Conservation (phyloP, 2,329 filamentous ascomycete genomes). For the Fusarium scirpi region DNA sequence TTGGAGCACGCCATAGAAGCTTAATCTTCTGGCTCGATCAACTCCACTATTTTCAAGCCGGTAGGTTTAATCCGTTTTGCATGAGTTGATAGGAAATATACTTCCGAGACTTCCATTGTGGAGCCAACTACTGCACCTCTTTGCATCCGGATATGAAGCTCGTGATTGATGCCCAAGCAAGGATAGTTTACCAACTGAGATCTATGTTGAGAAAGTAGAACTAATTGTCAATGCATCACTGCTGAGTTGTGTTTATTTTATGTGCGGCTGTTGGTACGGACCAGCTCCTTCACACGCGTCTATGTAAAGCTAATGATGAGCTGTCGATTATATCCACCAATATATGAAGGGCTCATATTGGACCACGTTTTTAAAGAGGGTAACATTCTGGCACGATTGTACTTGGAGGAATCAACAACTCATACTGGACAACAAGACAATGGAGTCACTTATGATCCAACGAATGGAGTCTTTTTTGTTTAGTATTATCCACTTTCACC, state of each 20-base stretch:
- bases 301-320: constrained; percentile 1
- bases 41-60: not conserved
- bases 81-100: not conserved
- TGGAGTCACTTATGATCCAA: not conserved
- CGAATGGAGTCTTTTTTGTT: not conserved
- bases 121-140: constrained; percentile 13
- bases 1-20: not conserved
- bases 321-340: constrained; percentile 1
- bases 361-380: constrained; percentile 3
- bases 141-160: constrained; percentile 15
- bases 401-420: constrained; percentile 1
- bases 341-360: constrained; percentile 3
- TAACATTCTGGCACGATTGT: constrained; percentile 7
- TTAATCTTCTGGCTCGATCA: not conserved
- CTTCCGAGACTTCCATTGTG: constrained; percentile 3
- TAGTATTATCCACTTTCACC: not conserved
- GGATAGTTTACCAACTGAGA: not conserved
- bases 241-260: not conserved
- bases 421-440: constrained; percentile 1
- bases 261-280: not conserved
- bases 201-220: not conserved
- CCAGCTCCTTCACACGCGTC: not conserved
- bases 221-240: not conserved
- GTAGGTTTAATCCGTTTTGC: not conserved
- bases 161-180: not conserved